Conservation (phyloP, 2,329 filamentous ascomycete genomes). For the Fusarium humuli region DNA sequence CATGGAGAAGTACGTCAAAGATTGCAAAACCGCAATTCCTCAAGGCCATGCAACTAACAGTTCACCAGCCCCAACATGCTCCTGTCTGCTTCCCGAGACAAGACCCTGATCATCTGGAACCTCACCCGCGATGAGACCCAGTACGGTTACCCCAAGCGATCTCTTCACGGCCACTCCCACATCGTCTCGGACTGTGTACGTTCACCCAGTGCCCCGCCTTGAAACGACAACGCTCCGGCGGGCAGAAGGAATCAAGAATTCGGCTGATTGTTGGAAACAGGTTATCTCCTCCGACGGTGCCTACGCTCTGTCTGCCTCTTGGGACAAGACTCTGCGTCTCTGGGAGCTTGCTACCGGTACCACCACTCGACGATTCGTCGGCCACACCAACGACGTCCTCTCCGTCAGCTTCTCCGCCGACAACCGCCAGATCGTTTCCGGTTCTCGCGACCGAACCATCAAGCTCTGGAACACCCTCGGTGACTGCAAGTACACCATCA, state of each 20-base stretch:
- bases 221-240: slow-evolving; percentile 13
- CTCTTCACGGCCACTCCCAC: slow-evolving; percentile 98
- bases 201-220: slow-evolving; percentile 51
- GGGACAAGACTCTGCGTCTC: slow-evolving; percentile 99
- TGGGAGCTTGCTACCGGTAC: slow-evolving; percentile 98
- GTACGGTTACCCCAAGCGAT: slow-evolving; percentile 99
- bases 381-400: slow-evolving; percentile 99
- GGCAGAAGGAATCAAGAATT: slow-evolving; percentile 27
- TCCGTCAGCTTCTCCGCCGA: slow-evolving; percentile 99
- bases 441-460: slow-evolving; percentile 97
- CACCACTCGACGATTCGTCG: slow-evolving; percentile 98
- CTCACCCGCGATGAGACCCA: slow-evolving; percentile 97
- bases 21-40: slow-evolving; percentile 10
- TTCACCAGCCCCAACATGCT: slow-evolving; percentile 93
- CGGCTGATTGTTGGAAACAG: slow-evolving; percentile 60
- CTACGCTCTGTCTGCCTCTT: slow-evolving; percentile 98
- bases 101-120: slow-evolving; percentile 99
- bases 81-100: slow-evolving; percentile 96
- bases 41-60: slow-evolving; percentile 27
- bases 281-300: slow-evolving; percentile 99
- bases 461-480: slow-evolving; percentile 99
- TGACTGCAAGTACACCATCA: slow-evolving; percentile 99
- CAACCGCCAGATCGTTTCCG: slow-evolving; percentile 99
- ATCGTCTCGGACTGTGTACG: slow-evolving; percentile 99
- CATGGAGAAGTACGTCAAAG: slow-evolving; percentile 87